Evolutionary conservation across 73 alveolate species (phyloP).

Genomic region (Tetrahymena malaccensis): DNA sequence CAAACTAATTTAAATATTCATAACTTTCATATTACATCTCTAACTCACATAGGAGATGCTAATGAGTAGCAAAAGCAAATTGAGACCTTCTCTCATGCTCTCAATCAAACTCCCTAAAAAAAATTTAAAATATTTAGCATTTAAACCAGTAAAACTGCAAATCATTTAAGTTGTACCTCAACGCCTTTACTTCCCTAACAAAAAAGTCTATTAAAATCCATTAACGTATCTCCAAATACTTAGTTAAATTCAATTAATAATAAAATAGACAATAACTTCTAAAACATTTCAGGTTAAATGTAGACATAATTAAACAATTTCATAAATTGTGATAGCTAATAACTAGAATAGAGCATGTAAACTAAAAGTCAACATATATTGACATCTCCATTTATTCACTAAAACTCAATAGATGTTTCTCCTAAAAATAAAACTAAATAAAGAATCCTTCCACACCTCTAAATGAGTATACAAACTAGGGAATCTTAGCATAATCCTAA

Average conservation of each 20-base stretch:
- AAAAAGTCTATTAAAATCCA: neutral
- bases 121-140: neutral
- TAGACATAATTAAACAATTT: neutral
- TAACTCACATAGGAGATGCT: neutral
- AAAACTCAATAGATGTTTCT: neutral
- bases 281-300: neutral
- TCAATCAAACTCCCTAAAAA: neutral
- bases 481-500: neutral
- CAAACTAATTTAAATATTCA: neutral
- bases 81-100: neutral
- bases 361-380: neutral
- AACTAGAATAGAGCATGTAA: neutral
- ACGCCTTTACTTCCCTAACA: neutral
- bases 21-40: neutral
- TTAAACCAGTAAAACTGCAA: neutral
- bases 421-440: neutral
- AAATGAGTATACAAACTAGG: neutral
- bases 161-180: neutral
- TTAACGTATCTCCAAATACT: neutral
- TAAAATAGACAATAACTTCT: neutral
- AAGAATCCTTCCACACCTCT: neutral
- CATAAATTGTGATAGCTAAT: neutral
- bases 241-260: neutral
- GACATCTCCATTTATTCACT: neutral
- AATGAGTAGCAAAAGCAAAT: neutral